Base-by-base conservation (phyloP, 1,284 basidiomycete genomes). In the Tilletia caries region DNA sequence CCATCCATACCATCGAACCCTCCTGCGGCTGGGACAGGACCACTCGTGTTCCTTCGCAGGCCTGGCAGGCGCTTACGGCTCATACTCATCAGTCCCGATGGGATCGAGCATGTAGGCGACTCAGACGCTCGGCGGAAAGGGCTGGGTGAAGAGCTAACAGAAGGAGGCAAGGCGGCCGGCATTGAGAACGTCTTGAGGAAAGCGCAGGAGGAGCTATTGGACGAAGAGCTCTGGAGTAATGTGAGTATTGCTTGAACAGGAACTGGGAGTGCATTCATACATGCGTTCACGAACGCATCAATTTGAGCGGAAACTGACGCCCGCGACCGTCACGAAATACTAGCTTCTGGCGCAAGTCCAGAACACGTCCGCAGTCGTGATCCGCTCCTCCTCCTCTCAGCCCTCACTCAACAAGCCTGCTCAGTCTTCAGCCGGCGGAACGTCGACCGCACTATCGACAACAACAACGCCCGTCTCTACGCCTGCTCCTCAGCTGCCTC, bases 211-310 rank as follows among this genome's bases (percentile, higher is more conserved):
- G 58, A 62, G 23, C 32, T 62, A 6, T 13, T 62, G 58, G 58
- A 62, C 23, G 58, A 62, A 29, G 58, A 62, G 58, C 58, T 62
- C 10, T 62, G 58, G 58, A 33, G 29, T n/a, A 29, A 62, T 29
- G 58, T 62, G 33, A 62, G 58, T n/a, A 1, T n/a, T n/a, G n/a
- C n/a, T n/a, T n/a, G n/a, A n/a, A n/a, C n/a, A n/a, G n/a, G n/a
- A n/a, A n/a, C n/a, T n/a, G n/a, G n/a, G n/a, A n/a, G n/a, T 18
- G 15, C 46, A n/a, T 50, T 5, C 46, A 18, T 50, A n/a, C 46
- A 18, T 18, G 48, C 48, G 8, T 20, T 13, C 48, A 20, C n/a
- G n/a, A n/a, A n/a, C n/a, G n/a, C n/a, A n/a, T n/a, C n/a, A n/a
- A n/a, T n/a, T n/a, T n/a, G n/a, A n/a, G n/a, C n/a, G n/a, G n/a